Evolutionary conservation across 176 grass and related monocot species (phyloP), one percentile per base, ranked within the genome.

Genomic region (Themeda triandra): DNA sequence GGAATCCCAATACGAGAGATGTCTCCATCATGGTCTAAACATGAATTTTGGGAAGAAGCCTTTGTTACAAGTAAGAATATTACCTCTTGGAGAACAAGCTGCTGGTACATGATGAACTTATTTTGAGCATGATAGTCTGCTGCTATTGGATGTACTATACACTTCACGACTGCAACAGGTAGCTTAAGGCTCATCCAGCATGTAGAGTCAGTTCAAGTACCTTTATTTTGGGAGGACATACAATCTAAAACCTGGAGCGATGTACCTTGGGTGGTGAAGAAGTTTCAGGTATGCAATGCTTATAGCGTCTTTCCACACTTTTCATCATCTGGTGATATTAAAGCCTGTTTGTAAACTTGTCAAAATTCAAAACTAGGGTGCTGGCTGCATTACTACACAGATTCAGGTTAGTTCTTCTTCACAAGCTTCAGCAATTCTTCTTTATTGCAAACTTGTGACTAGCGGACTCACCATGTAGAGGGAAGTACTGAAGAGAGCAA

Each of bases 31-130:
- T 98, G 92, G 95, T 95, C 92, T 68, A 83, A 88, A 7, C 83
- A 60, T 80, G 82, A 91, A 68, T 56, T 85, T 36, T 98, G 95
- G 95, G 76, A 98, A 84, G 95, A 98, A 39, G 95, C 95, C 1
- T 98, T 98, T 63, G 77, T 98, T 77, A 98, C 95, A 88, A 94
- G 92, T 95, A 95, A 80, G 77, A 67, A 71, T 75, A 7, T 36
- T 66, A 45, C 35, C 64, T 24, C 21, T 46, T 1, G 11, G 14
- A 56, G 46, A 18, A 37, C n/a, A 56, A 63, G 4, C 13, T 51
- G 11, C 40, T 42, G 35, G 74, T 63, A 31, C 23, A 24, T 69
- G 18, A 42, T 88, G 67, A 80, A 69, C 73, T 59, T 83, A 28
- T 44, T 85, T 23, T 40, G 28, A 81, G 87, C 66, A 79, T 68